Conservation (phyloP, 2,329 filamentous ascomycete species). For the Neofusicoccum cordaticola region DNA sequence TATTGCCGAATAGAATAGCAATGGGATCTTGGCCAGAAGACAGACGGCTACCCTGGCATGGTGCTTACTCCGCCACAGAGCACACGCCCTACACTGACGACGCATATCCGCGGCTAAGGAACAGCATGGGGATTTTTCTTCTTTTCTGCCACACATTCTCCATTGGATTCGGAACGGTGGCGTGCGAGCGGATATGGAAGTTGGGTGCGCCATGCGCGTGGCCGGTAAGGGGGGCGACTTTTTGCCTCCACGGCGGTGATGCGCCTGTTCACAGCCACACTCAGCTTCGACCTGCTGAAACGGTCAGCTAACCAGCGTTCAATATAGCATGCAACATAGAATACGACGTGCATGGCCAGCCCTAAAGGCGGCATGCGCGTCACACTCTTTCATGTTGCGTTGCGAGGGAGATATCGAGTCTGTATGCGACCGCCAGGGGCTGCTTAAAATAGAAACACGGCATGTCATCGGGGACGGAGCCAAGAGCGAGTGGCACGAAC, state of each 20-base stretch:
- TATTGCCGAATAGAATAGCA: neutral
- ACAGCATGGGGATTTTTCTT: neutral
- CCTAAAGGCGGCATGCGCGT: neutral
- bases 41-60: neutral
- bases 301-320: conserved; percentile 2
- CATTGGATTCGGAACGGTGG: neutral
- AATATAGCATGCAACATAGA: neutral
- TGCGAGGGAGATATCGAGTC: neutral
- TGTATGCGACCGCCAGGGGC: neutral
- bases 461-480: neutral
- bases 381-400: neutral
- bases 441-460: neutral
- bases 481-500: neutral
- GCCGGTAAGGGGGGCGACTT: neutral
- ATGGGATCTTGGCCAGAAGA: neutral
- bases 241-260: conserved; percentile 5
- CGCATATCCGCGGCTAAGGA: neutral
- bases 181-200: neutral
- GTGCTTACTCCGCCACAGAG: conserved; percentile 3
- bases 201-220: neutral
- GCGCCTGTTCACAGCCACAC: conserved; percentile 1
- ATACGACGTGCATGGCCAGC: conserved; percentile 2
- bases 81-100: neutral
- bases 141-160: neutral
- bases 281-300: neutral